Evolutionary conservation across 768 basidiomycete genomes (phyloP).

Genomic region (Phylloporus rhodoxanthus): DNA sequence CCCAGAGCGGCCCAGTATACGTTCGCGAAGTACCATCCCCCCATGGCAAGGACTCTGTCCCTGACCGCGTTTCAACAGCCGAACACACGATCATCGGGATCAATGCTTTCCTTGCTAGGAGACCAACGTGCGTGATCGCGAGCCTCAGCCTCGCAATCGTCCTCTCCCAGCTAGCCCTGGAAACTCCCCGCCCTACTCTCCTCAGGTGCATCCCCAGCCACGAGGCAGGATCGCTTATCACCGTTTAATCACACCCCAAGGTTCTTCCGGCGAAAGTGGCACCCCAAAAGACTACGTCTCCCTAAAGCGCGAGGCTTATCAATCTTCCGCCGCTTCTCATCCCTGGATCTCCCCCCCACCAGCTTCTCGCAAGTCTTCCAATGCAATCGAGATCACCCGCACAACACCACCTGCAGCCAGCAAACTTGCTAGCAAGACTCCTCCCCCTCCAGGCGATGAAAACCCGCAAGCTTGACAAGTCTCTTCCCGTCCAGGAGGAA

Average conservation of each 20-base stretch:
- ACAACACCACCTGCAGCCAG: constrained; percentile 33
- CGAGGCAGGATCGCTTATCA: constrained; percentile 49
- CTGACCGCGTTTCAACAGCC: constrained; percentile 48
- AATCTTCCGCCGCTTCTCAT: constrained; percentile 21
- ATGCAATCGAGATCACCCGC: constrained; percentile 19
- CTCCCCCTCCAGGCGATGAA: constrained; percentile 48
- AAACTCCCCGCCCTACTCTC: constrained; percentile 37
- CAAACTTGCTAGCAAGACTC: constrained; percentile 46
- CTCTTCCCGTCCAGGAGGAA: constrained; percentile 76
- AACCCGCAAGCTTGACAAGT: constrained; percentile 62
- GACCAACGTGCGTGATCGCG: constrained; percentile 32
- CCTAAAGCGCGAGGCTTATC: constrained; percentile 40
- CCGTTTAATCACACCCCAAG: constrained; percentile 46
- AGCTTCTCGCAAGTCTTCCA: constrained; percentile 22
- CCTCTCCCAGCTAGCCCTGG: constrained; percentile 33
- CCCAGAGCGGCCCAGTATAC: constrained; percentile 35
- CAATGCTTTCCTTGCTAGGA: constrained; percentile 3
- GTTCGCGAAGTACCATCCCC: constrained; percentile 36
- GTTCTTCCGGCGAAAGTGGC: constrained; percentile 41
- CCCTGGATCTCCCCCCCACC: constrained; percentile 27
- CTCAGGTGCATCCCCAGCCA: constrained; percentile 35
- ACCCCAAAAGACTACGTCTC: constrained; percentile 39
- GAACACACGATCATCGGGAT: constrained; percentile 34
- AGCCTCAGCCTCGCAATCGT: constrained; percentile 31
- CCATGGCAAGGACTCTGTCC: constrained; percentile 45